Percentiles rank a stretch among this genome's conserved stretches.
These are phyloP conservation scores for Penicillium odoratum DNA, from an alignment of 495 filamentous ascomycete genomes.

Conservation along the genomic window DNA sequence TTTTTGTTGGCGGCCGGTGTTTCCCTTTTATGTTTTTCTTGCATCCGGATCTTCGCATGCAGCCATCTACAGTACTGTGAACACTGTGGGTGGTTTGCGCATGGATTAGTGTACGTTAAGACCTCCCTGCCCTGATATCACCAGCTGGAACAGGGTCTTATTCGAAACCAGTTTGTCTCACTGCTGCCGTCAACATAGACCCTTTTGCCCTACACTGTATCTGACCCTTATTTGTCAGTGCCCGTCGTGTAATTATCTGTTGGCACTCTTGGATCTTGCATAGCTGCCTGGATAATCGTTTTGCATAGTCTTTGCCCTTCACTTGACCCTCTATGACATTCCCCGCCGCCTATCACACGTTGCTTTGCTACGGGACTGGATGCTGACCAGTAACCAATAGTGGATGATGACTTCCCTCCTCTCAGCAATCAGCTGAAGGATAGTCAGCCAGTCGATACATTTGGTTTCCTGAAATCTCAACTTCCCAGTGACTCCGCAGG, in stretches of 20 bases:
- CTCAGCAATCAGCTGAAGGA: conserved; percentile 40
- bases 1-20: conserved; percentile 34
- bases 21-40: conserved; percentile 31
- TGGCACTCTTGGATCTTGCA: conserved; percentile 29
- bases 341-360: conserved; percentile 13
- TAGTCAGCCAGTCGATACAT: conserved; percentile 40
- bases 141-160: conserved; percentile 49
- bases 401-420: conserved; percentile 56
- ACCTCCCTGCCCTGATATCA: conserved; percentile 55
- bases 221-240: conserved; percentile 26
- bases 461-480: conserved; percentile 48
- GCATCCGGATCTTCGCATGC: conserved; percentile 38
- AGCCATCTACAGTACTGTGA: conserved; percentile 38
- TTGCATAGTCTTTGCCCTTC: conserved; percentile 18
- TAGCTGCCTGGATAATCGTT: conserved; percentile 6
- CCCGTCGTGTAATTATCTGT: conserved; percentile 42
- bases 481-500: conserved; percentile 34
- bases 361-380: conserved; percentile 15
- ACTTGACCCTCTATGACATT: conserved; percentile 3
- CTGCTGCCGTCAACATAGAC: conserved; percentile 49
- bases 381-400: conserved; percentile 32
- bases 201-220: conserved; percentile 34
- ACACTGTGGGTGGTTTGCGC: conserved; percentile 63
- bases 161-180: conserved; percentile 55
- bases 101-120: conserved; percentile 80